Evolutionary conservation across 768 basidiomycete species (phyloP).

Genomic region (Hirschioporus abietinus): DNA sequence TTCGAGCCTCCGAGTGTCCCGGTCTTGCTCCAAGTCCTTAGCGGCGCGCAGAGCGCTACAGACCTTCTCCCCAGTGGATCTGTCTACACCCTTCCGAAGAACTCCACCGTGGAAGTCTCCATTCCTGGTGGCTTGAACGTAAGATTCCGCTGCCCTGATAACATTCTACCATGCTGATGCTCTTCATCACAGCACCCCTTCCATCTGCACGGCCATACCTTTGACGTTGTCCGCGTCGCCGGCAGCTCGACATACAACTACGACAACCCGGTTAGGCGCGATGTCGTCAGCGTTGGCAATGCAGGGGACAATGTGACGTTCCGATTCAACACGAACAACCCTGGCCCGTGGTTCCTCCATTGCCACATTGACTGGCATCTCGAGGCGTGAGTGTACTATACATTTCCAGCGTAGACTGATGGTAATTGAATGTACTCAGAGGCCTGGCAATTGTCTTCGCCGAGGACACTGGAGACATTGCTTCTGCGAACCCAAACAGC

Average conservation of each 20-base stretch:
- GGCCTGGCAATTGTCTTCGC: conserved; percentile 41
- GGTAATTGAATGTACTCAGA: conserved; percentile 7
- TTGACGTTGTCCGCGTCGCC: conserved; percentile 40
- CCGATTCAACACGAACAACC: conserved; percentile 11
- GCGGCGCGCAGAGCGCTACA: conserved; percentile 5
- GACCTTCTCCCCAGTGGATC: conserved; percentile 9
- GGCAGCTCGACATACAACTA: conserved; percentile 35
- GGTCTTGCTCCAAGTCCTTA: conserved; percentile 9
- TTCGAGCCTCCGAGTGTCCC: conserved; percentile 8
- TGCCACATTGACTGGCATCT: conserved; percentile 48
- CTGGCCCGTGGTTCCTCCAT: conserved; percentile 11
- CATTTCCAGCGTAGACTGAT: not conserved
- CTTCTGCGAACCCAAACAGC: conserved; percentile 6
- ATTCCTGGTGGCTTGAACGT: conserved; percentile 6
- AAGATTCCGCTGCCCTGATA: not conserved
- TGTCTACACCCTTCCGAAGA: conserved; percentile 4
- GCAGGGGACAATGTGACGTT: conserved; percentile 7
- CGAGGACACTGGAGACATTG: conserved; percentile 25
- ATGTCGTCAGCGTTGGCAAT: conserved; percentile 17
- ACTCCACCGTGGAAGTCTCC: conserved; percentile 8
- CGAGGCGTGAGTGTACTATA: conserved; percentile 28
- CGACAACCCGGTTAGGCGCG: conserved; percentile 47
- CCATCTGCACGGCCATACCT: conserved; percentile 28
- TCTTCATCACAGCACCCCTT: conserved; percentile 1
- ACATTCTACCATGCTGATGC: too few relatives aligned